Evolutionary conservation across 306 rosid genomes (phyloP).

Genomic region (Castanopsis chinensis): DNA sequence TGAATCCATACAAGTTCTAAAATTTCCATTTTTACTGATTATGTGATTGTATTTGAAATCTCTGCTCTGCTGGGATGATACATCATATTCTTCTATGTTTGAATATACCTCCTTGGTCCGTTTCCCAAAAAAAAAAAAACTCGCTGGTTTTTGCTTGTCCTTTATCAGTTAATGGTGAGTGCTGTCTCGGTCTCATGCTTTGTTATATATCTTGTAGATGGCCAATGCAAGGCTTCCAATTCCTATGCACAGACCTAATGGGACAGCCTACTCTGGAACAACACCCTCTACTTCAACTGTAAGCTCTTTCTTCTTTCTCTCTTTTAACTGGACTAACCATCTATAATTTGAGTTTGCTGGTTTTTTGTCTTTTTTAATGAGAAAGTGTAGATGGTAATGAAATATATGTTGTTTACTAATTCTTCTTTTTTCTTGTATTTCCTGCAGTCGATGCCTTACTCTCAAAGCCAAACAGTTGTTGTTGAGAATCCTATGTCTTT

Average conservation of each 20-base stretch:
- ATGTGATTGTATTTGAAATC: background rate
- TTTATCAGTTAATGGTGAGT: background rate
- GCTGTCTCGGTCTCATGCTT: background rate
- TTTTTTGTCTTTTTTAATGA: conserved; percentile 5
- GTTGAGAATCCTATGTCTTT: conserved; percentile 98
- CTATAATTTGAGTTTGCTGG: background rate
- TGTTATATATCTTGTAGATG: conserved; percentile 39
- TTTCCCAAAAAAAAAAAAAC: background rate
- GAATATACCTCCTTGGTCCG: background rate
- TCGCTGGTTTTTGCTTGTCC: background rate
- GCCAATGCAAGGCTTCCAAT: conserved; percentile 71
- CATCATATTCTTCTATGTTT: background rate
- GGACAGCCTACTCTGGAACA: conserved; percentile 56
- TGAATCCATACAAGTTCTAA: background rate
- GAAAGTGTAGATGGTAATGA: background rate
- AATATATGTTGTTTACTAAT: conserved; percentile 7
- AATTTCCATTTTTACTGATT: background rate
- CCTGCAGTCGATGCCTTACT: conserved; percentile 50
- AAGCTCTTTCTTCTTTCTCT: conserved; percentile 27
- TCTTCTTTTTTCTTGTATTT: conserved; percentile 15
- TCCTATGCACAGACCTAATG: conserved; percentile 77
- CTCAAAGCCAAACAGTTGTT: conserved; percentile 89
- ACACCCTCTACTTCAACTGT: conserved; percentile 78
- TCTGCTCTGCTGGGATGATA: background rate
- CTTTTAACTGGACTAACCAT: background rate